Evolutionary conservation across 1,284 basidiomycete genomes (phyloP).

Genomic region (Ceratobasidium sp.): DNA sequence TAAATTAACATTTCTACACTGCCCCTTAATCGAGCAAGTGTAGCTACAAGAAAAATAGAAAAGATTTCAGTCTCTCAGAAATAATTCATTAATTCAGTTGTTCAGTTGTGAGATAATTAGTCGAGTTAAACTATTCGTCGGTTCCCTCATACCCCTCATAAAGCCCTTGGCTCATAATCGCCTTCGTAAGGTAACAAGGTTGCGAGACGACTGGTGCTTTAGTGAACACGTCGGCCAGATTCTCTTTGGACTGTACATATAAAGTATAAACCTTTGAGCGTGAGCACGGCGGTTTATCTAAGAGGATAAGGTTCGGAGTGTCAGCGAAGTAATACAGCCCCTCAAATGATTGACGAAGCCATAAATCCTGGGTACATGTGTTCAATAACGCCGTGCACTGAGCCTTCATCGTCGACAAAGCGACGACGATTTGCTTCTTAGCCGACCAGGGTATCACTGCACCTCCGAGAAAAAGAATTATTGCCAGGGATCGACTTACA

Average conservation of each 20-base stretch:
- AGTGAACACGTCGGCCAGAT: conserved; percentile 47
- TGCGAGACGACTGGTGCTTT: conserved; percentile 23
- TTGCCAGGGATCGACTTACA: conserved; percentile 53
- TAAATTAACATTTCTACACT: no score
- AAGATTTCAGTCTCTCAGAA: no score
- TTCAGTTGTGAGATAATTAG: no score
- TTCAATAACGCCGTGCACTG: conserved; percentile 56
- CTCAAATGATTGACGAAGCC: conserved; percentile 52
- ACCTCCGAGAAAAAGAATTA: no score
- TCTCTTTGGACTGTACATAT: conserved; percentile 42
- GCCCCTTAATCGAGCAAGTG: no score
- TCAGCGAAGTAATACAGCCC: conserved; percentile 50
- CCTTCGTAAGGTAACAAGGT: conserved; percentile 48
- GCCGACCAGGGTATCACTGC: no score
- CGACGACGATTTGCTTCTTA: no score
- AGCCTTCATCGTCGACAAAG: no score
- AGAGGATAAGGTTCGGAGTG: conserved; percentile 47
- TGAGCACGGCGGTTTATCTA: conserved; percentile 54
- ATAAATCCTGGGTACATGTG: conserved; percentile 53
- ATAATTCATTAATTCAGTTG: no score
- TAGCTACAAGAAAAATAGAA: no score
- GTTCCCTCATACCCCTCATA: no score
- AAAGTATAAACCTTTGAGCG: conserved; percentile 51
- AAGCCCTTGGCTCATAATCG: conserved; percentile 50
- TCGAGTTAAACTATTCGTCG: no score